Evolutionary conservation across 129 eudicot genomes (phyloP), one percentile per base, ranked within the genome.

Genomic region (Arctium minus): DNA sequence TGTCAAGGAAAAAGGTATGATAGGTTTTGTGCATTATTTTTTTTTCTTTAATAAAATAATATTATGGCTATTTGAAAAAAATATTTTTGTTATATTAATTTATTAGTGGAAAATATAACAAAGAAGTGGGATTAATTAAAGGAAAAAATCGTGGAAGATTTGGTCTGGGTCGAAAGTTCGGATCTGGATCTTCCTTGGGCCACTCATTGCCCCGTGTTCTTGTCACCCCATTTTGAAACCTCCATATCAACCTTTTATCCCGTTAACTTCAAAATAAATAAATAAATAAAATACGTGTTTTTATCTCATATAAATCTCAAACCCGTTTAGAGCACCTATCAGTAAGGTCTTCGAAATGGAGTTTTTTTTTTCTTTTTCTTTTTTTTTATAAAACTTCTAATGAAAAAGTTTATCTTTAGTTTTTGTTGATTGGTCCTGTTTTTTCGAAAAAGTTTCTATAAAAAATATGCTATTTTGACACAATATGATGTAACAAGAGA

Each of bases 121-220:
- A 38, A 6, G 17, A 65, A 39, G 29, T 0, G 44, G 11, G 65
- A 8, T 76, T 67, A 48, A 82, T 42, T 17, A 68, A 67, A 32
- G 7, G 48, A 53, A 84, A 39, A 71, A 37, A 83, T 84, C 86
- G 7, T 73, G 71, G 87, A 84, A 84, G 87, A 84, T 84, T 72
- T 72, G 83, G 48, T 73, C 64, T 79, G 87, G 84, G 87, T 84
- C 80, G 84, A 74, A 84, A 79, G 79, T 65, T 73, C 87, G 87
- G 77, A 84, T 79, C 75, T 37, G 87, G 87, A 79, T 84, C 80
- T 84, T 84, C 73, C 87, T 84, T 73, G 87, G 76, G 80, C 76
- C 56, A 31, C 65, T 65, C 72, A 84, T 65, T 31, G 79, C 82
- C 86, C 44, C 78, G 79, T 77, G 73, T 48, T 80, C 35, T 69